A percentile compares a stretch with the other conserved stretches of the same genome.
These are phyloP conservation scores for Gracilariopsis chorda DNA, from an alignment of 23 red algal genomes.

Conservation along the genomic window DNA sequence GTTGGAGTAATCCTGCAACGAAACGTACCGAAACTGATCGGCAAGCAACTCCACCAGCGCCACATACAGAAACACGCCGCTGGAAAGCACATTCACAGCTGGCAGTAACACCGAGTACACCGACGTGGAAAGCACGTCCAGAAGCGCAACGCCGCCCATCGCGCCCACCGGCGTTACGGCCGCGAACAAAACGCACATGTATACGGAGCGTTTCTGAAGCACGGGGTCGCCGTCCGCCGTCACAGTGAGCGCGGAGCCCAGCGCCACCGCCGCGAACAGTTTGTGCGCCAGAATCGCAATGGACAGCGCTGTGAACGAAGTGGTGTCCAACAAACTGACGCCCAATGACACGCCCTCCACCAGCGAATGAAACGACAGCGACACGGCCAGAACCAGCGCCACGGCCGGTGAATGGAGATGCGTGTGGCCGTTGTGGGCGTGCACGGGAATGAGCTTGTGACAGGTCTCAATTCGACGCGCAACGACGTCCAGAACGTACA, in stretches of 20 bases:
- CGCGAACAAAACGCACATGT: neutral
- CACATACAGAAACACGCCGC: constrained; percentile 24
- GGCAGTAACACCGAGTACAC: neutral
- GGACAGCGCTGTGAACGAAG: neutral
- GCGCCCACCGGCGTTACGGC: neutral
- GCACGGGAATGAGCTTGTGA: neutral
- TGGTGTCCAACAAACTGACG: neutral
- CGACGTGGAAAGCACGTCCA: neutral
- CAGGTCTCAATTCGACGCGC: neutral
- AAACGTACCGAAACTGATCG: constrained; percentile 5
- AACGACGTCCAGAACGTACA: neutral
- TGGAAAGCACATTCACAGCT: neutral
- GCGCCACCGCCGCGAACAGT: constrained; percentile 5
- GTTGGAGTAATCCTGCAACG: neutral
- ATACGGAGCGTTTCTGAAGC: neutral
- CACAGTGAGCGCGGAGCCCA: neutral
- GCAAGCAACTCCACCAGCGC: neutral
- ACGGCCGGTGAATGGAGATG: neutral
- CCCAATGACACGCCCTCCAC: constrained; percentile 10
- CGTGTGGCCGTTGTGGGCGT: neutral
- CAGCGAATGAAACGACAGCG: constrained; percentile 15
- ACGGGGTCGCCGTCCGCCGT: neutral
- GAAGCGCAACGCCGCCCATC: neutral
- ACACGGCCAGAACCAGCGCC: neutral
- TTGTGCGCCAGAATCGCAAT: constrained; percentile 19